Evolutionary conservation across 2,329 filamentous ascomycete genomes (phyloP), one percentile per base, ranked within the genome.

Genomic region (Esteya vermicola): DNA sequence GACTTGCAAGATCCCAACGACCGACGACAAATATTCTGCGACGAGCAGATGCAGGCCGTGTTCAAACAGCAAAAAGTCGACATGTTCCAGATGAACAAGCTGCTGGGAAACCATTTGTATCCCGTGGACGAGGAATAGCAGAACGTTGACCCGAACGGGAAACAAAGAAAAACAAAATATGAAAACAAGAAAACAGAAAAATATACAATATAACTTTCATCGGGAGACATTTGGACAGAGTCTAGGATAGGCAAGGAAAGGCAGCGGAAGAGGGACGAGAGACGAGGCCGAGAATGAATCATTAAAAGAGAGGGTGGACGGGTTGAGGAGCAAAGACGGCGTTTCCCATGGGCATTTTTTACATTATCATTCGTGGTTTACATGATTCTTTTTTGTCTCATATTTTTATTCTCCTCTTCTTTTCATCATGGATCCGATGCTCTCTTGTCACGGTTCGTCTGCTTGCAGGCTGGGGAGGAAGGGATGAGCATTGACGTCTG

Each of bases 61-160:
- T 98, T 98, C 65, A 93, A 93, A 59, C 74, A 82, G 53, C 76
- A 86, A 52, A 83, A 75, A 53, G 82, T 98, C 37, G 85, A 96
- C 61, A 98, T 98, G 91, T 98, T 98, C 60, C 88, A 85, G 50
- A 96, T 98, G 89, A 96, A 94, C 67, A 95, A 95, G 67, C 75
- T 94, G 14, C 75, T 96, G 10, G 85, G 84, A 47, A 79, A 81
- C 56, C 89, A 96, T 54, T 68, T 96, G 30, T 95, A 93, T 55
- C 83, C 81, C 3, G 70, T 84, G 36, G 85, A 89, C 39, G 85
- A 91, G 57, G 76, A 50, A 32, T 45, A 38, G 37, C 6, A 19
- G 20, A 6, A 26, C 14, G 7, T 14, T 12, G 28, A 14, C 14
- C 9, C 4, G 33, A 5, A 22, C 12, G 9, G 33, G 22, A 8